phyloP scores from a whole-genome alignment of 306 rosid species.

The peach (Prunus persica) region DNA sequence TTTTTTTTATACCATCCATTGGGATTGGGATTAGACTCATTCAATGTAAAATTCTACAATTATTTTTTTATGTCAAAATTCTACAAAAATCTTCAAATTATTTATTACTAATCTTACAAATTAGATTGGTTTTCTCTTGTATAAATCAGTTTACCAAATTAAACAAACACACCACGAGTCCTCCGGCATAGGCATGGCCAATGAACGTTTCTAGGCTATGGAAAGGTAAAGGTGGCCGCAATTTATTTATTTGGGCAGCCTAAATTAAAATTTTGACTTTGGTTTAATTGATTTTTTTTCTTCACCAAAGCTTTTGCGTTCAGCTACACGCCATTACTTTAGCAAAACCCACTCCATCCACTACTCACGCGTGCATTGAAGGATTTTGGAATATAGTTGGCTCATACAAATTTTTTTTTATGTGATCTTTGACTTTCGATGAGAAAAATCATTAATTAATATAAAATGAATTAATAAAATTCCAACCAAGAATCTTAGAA shows the following conservation, averaged over 20 bases:
- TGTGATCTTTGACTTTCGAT: too few relatives aligned
- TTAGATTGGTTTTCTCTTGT: not conserved
- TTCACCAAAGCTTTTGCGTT: not conserved
- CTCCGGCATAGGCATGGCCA: not conserved
- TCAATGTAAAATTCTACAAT: not conserved
- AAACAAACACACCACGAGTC: not conserved
- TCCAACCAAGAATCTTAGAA: too few relatives aligned
- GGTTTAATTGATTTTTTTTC: not conserved
- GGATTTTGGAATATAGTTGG: not conserved
- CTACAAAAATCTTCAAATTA: too few relatives aligned
- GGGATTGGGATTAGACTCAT: not conserved
- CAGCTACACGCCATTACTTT: not conserved
- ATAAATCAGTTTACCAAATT: slow-evolving; percentile 1
- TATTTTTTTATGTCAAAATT: too few relatives aligned
- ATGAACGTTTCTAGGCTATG: not conserved
- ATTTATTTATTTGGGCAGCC: not conserved
- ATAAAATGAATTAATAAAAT: too few relatives aligned
- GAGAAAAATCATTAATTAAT: too few relatives aligned
- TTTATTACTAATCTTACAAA: not conserved
- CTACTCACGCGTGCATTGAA: not conserved
- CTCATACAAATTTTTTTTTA: too few relatives aligned
- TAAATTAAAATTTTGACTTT: not conserved
- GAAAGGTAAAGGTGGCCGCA: not conserved
- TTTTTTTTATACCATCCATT: not conserved
- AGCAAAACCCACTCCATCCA: not conserved